Evolutionary conservation across 371 early-diverging fungal genomes (phyloP).

Genomic region (Vairimorpha necatrix): DNA sequence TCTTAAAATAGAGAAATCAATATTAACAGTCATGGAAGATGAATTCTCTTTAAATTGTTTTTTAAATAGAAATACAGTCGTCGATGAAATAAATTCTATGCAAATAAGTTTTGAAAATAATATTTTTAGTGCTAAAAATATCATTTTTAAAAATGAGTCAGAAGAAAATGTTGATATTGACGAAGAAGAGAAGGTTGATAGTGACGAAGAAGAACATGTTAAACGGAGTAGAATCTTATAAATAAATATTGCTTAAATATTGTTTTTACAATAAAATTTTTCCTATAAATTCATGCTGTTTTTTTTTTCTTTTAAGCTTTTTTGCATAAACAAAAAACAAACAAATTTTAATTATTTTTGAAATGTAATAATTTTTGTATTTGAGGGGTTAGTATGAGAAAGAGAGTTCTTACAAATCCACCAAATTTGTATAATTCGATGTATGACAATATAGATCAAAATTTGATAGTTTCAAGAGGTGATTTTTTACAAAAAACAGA

Average conservation of each 20-base stretch:
- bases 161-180: background rate
- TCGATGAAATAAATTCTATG: background rate
- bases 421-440: conserved; percentile 12
- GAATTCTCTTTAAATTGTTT: conserved; percentile 8
- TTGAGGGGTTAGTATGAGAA: conserved; percentile 18
- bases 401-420: conserved; percentile 46
- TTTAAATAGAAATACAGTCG: background rate
- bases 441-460: conserved; percentile 40
- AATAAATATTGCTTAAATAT: too few species aligned
- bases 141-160: background rate
- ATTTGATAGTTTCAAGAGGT: conserved; percentile 42
- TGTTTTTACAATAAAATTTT: too few species aligned
- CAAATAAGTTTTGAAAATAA: background rate
- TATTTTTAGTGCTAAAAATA: background rate
- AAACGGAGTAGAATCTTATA: background rate
- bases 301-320: background rate
- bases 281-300: too few species aligned
- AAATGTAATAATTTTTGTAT: background rate
- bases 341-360: background rate
- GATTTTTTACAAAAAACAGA: conserved; percentile 33
- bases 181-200: background rate
- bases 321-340: background rate
- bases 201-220: background rate
- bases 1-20: conserved; percentile 49
- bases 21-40: conserved; percentile 39